phyloP scores from a whole-genome alignment of 108 stramenopile genomes.

The Poteriospumella lacustris region DNA sequence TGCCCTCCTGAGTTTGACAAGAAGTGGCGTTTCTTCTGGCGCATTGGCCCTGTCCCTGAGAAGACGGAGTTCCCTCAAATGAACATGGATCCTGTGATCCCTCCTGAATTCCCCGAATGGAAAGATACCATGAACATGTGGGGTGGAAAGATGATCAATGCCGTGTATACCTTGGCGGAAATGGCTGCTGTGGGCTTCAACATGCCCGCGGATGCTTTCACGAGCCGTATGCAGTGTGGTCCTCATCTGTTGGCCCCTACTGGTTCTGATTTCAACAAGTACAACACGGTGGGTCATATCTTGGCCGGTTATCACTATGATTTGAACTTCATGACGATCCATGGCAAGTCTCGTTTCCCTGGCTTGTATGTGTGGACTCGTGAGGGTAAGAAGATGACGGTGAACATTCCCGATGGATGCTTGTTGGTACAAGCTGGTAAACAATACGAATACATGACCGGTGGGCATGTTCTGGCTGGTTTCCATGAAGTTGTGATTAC shows the following conservation, averaged over 20 bases:
- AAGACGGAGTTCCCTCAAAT: slow-evolving; percentile 43
- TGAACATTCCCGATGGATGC: slow-evolving; percentile 50
- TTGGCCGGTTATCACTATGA: slow-evolving; percentile 58
- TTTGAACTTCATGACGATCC: slow-evolving; percentile 56
- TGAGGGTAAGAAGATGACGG: slow-evolving; percentile 33
- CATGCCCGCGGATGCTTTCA: slow-evolving; percentile 36
- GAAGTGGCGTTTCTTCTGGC: slow-evolving; percentile 66
- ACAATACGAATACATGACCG: slow-evolving; percentile 53
- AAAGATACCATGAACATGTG: slow-evolving; percentile 45
- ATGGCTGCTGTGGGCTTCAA: slow-evolving; percentile 52
- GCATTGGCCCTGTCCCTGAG: slow-evolving; percentile 40
- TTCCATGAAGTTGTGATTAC: slow-evolving; percentile 58
- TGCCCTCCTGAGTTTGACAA: slow-evolving; percentile 56
- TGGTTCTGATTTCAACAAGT: slow-evolving; percentile 47
- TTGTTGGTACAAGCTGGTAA: slow-evolving; percentile 58
- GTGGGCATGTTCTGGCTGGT: slow-evolving; percentile 54
- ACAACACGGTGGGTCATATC: slow-evolving; percentile 37
- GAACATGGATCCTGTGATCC: slow-evolving; percentile 51
- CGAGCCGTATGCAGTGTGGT: slow-evolving; percentile 43
- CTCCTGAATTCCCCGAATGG: slow-evolving; percentile 51
- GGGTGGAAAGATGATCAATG: slow-evolving; percentile 46
- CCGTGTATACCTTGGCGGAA: slow-evolving; percentile 36
- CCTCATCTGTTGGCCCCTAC: slow-evolving; percentile 56
- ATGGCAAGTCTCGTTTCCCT: slow-evolving; percentile 53
- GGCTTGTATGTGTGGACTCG: slow-evolving; percentile 55